Evolutionary conservation across 306 rosid species (phyloP).

Genomic region (Dryas octopetala): DNA sequence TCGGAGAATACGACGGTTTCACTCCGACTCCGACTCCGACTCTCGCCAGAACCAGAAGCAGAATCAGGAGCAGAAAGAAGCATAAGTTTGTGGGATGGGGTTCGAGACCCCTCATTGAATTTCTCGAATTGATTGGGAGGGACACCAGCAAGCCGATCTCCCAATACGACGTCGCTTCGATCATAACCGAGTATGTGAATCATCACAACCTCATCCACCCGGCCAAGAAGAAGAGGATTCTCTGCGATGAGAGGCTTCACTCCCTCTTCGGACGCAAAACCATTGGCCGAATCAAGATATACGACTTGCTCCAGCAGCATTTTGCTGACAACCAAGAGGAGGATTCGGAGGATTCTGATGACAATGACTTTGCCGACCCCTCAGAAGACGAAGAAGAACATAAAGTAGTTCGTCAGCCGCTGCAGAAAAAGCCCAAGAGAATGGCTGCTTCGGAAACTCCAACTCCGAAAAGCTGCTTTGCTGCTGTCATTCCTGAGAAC

Average conservation of each 20-base stretch:
- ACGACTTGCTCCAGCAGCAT: conserved; percentile 63
- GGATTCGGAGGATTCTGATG: conserved; percentile 36
- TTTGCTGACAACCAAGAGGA: conserved; percentile 45
- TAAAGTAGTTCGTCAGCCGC: neutral
- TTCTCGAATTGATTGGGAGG: conserved; percentile 61
- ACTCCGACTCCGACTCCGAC: neutral
- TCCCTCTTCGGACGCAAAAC: conserved; percentile 65
- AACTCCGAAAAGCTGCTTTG: conserved; percentile 55
- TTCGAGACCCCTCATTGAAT: conserved; percentile 53
- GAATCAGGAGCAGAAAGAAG: conserved; percentile 24
- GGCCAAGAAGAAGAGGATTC: conserved; percentile 57
- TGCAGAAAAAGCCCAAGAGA: conserved; percentile 36
- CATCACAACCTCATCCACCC: conserved; percentile 45
- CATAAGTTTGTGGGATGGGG: conserved; percentile 78
- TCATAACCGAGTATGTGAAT: conserved; percentile 56
- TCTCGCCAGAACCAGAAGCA: conserved; percentile 3
- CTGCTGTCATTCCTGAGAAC: conserved; percentile 61
- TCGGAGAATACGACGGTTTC: neutral
- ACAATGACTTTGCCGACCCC: conserved; percentile 22
- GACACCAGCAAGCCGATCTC: conserved; percentile 46
- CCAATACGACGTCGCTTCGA: conserved; percentile 50
- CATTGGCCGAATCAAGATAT: conserved; percentile 55
- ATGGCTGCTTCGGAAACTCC: conserved; percentile 17
- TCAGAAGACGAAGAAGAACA: conserved; percentile 26
- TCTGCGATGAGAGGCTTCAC: conserved; percentile 59